Conservation (phyloP, 306 rosid species). For the Mimosa bimucronata region DNA sequence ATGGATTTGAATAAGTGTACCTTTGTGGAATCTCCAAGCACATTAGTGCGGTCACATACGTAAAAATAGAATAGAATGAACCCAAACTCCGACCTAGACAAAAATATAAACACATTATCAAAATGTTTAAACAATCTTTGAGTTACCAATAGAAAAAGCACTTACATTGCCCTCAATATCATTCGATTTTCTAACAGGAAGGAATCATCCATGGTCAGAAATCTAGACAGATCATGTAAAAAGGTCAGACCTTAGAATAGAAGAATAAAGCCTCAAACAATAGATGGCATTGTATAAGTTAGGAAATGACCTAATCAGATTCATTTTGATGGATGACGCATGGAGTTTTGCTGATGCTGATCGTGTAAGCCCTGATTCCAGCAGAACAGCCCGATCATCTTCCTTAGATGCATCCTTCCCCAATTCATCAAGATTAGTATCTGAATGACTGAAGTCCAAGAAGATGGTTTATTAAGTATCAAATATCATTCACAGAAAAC, state of each 20-base stretch:
- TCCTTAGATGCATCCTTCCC: conserved; percentile 76
- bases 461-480: conserved; percentile 34
- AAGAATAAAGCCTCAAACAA: conserved; percentile 31
- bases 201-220: conserved; percentile 88
- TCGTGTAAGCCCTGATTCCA: conserved; percentile 89
- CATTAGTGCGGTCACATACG: conserved; percentile 82
- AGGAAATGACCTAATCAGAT: conserved; percentile 73
- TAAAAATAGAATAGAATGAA: conserved; percentile 82
- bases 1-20: conserved; percentile 46
- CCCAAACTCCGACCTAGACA: conserved; percentile 84
- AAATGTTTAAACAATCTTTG: conserved; percentile 25
- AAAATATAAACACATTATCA: conserved; percentile 32
- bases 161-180: conserved; percentile 91
- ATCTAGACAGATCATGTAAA: conserved; percentile 59
- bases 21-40: conserved; percentile 83
- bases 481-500: conserved; percentile 30
- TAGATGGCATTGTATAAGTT: conserved; percentile 15
- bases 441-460: conserved; percentile 78
- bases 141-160: conserved; percentile 35
- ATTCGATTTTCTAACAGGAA: conserved; percentile 87
- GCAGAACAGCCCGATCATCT: conserved; percentile 82
- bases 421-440: conserved; percentile 78
- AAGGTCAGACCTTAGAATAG: conserved; percentile 35
- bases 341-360: conserved; percentile 75
- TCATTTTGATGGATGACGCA: conserved; percentile 68